These are phyloP conservation scores for Xylaria polymorpha DNA, from an alignment of 2,329 filamentous ascomycete species.

Conservation along the genomic window DNA sequence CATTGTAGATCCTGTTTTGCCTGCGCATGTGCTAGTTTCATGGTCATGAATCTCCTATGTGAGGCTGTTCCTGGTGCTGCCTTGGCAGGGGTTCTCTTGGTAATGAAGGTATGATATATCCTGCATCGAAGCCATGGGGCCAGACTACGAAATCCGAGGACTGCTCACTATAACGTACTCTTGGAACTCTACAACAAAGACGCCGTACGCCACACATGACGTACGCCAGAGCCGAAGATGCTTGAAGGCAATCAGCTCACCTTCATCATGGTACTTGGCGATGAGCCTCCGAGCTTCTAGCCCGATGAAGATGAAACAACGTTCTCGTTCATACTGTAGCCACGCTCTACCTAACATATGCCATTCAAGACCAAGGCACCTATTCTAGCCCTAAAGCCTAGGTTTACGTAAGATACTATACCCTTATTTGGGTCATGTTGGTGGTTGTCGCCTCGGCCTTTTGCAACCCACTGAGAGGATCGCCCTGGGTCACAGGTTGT, in stretches of 20 bases:
- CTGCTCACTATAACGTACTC: conserved; percentile 5
- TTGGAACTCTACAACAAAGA: background rate
- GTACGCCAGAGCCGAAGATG: background rate
- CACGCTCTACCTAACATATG: background rate
- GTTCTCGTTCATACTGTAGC: background rate
- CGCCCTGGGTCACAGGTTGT: conserved; percentile 36
- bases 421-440: conserved; percentile 27
- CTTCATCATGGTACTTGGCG: background rate
- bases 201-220: conserved; percentile 11
- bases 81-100: background rate
- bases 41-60: background rate
- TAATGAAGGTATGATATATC: conserved; percentile 9
- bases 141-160: background rate
- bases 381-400: background rate
- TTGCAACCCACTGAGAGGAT: conserved; percentile 31
- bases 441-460: conserved; percentile 26
- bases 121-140: conserved; percentile 8
- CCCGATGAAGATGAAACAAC: background rate
- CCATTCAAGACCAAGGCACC: conserved; percentile 12
- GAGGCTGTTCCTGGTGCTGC: background rate
- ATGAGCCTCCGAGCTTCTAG: background rate
- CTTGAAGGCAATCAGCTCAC: background rate
- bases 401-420: conserved; percentile 34
- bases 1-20: conserved; percentile 19
- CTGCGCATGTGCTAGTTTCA: conserved; percentile 8